Evolutionary conservation across 2,329 filamentous ascomycete species (phyloP), one percentile per base, ranked within the genome.

Genomic region (Ophiostoma fasciatum): DNA sequence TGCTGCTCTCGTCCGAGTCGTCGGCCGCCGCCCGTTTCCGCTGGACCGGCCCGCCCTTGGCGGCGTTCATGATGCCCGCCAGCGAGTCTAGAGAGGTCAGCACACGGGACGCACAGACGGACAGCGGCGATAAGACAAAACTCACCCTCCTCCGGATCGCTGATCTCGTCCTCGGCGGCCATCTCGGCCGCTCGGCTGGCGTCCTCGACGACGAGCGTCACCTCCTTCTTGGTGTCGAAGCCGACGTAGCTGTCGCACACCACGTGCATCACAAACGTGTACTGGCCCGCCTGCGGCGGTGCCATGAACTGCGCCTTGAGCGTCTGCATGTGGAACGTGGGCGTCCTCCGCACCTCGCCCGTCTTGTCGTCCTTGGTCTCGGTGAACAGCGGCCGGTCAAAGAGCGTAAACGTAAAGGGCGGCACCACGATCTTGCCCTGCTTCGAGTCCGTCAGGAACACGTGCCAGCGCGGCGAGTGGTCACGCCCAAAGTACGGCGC

Each of bases 301-400:
- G 90, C 88, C 46, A 88, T 83, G 58, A 98, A 98, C 56, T 94
- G 84, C 56, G 92, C 88, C 67, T 94, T 96, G 51, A 96, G 66
- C 4, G 90, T 98, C 58, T 96, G 87, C 61, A 98, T 78, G 50
- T 87, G 79, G 62, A 83, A 98, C 3, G 90, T 96, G 3, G 88
- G 88, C 31, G 54, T 57, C 53, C 90, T 96, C 3, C 87, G 88
- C 30, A 53, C 56, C 53, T 81, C 82, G 48, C 82, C 84, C 43
- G 76, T 69, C 28, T 74, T 75, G 47, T 81, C 76, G 6, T 6
- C 10, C 10, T 6, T 22, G 6, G 21, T 22, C 22, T 8, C 9
- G 9, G 22, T 9, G 45, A 90, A 81, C 22, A 94, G 76, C 21
- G 84, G 82, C 62, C 85, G 81, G 57, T 94, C 85, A 54, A 98